Evolutionary conservation across 352 stramenopile species (phyloP).

Genomic region (Thraustochytrium sp.): DNA sequence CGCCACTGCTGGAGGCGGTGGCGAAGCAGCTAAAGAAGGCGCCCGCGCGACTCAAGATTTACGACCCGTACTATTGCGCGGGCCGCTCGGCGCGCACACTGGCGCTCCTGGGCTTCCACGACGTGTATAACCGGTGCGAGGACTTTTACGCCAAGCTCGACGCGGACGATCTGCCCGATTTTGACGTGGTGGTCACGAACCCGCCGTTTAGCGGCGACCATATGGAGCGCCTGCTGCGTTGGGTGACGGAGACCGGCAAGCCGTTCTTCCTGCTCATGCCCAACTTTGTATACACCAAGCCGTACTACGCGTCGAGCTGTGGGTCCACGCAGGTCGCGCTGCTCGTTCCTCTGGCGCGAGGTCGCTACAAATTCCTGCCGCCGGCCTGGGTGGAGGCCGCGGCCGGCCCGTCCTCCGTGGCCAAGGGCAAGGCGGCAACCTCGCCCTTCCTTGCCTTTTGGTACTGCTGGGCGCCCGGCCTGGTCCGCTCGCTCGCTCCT

Average conservation of each 20-base stretch:
- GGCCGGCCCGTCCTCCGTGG: background rate
- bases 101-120: slow-evolving; percentile 5
- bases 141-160: slow-evolving; percentile 31
- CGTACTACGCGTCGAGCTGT: background rate
- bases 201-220: slow-evolving; percentile 44
- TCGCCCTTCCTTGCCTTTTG: slow-evolving; percentile 21
- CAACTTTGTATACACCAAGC: slow-evolving; percentile 19
- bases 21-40: background rate
- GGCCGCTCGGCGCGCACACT: background rate
- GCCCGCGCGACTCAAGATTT: background rate
- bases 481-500: background rate
- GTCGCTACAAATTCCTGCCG: background rate
- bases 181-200: slow-evolving; percentile 44
- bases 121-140: slow-evolving; percentile 41
- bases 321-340: background rate
- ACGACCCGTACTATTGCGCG: slow-evolving; percentile 46
- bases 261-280: slow-evolving; percentile 35
- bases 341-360: background rate
- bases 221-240: slow-evolving; percentile 19
- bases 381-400: background rate
- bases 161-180: background rate
- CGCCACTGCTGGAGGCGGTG: background rate
- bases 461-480: background rate
- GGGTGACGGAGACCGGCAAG: background rate
- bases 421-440: slow-evolving; percentile 1